Conservation (phyloP, 2,329 filamentous ascomycete species). For the Huntiella abstrusa region DNA sequence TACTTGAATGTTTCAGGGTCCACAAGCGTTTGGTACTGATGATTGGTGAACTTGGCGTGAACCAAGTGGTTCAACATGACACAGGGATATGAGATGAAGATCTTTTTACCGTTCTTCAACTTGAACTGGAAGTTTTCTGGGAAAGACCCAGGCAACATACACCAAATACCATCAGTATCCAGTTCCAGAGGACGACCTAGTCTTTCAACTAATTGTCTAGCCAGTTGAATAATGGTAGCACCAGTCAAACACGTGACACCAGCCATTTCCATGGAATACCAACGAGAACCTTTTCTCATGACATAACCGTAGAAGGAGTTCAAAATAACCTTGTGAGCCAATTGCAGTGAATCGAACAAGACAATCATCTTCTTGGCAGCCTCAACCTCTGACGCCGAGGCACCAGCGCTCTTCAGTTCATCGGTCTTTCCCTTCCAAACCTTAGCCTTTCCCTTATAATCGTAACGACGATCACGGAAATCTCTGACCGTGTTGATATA, state of each 20-base stretch:
- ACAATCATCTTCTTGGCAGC: conserved; percentile 98
- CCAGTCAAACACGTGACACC: conserved; percentile 95
- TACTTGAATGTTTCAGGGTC: conserved; percentile 72
- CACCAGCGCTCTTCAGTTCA: conserved; percentile 63
- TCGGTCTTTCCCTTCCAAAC: conserved; percentile 97
- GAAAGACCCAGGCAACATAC: conserved; percentile 89
- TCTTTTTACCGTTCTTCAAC: conserved; percentile 86
- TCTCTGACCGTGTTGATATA: conserved; percentile 92
- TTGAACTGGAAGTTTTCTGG: conserved; percentile 94
- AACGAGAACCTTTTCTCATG: conserved; percentile 95
- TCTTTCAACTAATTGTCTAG: conserved; percentile 77
- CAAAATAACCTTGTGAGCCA: conserved; percentile 96
- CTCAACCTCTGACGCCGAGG: conserved; percentile 58
- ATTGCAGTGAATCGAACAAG: conserved; percentile 82
- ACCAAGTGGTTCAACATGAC: conserved; percentile 98
- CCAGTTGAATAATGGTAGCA: conserved; percentile 92
- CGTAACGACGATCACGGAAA: conserved; percentile 91
- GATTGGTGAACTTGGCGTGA: conserved; percentile 85
- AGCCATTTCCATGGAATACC: conserved; percentile 99
- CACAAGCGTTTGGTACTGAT: conserved; percentile 83
- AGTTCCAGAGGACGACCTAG: conserved; percentile 84
- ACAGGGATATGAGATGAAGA: conserved; percentile 92
- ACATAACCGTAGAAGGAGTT: conserved; percentile 99
- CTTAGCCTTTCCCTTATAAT: conserved; percentile 97
- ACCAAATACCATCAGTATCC: conserved; percentile 99